phyloP scores from a whole-genome alignment of 257 asterid genomes.

The Solanum chiquidenum region DNA sequence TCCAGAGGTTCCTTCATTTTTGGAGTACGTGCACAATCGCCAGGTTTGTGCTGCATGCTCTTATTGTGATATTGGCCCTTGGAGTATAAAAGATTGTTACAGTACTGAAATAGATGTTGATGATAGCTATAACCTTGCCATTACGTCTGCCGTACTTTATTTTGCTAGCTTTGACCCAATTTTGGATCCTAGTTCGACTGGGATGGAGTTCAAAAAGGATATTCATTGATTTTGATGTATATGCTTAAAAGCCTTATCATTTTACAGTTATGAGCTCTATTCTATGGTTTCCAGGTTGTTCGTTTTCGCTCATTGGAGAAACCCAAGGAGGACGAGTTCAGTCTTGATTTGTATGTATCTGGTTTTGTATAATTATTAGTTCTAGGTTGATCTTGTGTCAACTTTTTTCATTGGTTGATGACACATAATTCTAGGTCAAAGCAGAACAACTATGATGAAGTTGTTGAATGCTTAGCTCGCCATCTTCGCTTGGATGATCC shows the following conservation, averaged over 20 bases:
- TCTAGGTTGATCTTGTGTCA: neutral
- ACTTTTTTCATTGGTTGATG: neutral
- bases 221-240: neutral
- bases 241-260: neutral
- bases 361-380: neutral
- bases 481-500: conserved; percentile 71
- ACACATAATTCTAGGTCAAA: conserved; percentile 51
- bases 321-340: conserved; percentile 85
- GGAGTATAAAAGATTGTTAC: neutral
- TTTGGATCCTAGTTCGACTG: neutral
- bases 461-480: conserved; percentile 66
- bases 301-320: conserved; percentile 70
- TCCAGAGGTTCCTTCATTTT: conserved; percentile 62
- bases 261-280: conserved; percentile 3
- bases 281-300: conserved; percentile 45
- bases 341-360: conserved; percentile 61
- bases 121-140: neutral
- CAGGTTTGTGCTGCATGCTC: conserved; percentile 31
- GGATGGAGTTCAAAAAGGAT: neutral
- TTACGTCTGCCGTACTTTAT: neutral
- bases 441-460: conserved; percentile 69
- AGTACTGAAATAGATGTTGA: neutral
- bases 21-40: conserved; percentile 70
- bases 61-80: neutral
- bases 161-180: neutral